Conservation (phyloP, 2,329 filamentous ascomycete species). For the Cladosporium sp. region DNA sequence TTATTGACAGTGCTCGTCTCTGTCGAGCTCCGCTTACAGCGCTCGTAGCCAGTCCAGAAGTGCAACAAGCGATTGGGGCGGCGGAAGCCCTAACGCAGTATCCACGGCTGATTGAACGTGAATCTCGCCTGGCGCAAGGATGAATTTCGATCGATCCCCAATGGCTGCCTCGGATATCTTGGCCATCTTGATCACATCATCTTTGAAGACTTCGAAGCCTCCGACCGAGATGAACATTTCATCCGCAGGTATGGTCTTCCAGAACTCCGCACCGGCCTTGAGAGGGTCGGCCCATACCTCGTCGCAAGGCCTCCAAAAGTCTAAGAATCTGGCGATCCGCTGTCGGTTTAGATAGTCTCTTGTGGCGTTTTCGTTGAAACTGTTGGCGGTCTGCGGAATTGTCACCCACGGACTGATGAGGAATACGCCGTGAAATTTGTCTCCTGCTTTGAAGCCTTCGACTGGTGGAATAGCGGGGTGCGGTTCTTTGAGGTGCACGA, state of each 20-base stretch:
- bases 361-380: background rate
- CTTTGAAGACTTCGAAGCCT: background rate
- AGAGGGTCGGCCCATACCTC: constrained; percentile 1
- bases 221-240: background rate
- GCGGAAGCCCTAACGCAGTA: background rate
- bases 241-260: background rate
- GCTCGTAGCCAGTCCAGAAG: background rate
- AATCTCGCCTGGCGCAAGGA: background rate
- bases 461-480: constrained; percentile 45
- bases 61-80: background rate
- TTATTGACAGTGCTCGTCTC: too few relatives aligned
- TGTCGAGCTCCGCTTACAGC: too few relatives aligned
- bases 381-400: background rate
- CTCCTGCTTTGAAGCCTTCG: background rate
- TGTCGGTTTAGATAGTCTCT: background rate
- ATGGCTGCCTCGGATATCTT: background rate
- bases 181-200: background rate
- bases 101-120: constrained; percentile 3
- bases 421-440: background rate
- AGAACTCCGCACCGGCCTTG: background rate
- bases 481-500: constrained; percentile 53
- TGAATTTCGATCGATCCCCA: background rate
- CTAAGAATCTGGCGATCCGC: background rate
- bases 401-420: constrained; percentile 5
- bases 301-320: background rate